phyloP scores from a whole-genome alignment of 257 asterid genomes.

The Penstemon newberryi region DNA sequence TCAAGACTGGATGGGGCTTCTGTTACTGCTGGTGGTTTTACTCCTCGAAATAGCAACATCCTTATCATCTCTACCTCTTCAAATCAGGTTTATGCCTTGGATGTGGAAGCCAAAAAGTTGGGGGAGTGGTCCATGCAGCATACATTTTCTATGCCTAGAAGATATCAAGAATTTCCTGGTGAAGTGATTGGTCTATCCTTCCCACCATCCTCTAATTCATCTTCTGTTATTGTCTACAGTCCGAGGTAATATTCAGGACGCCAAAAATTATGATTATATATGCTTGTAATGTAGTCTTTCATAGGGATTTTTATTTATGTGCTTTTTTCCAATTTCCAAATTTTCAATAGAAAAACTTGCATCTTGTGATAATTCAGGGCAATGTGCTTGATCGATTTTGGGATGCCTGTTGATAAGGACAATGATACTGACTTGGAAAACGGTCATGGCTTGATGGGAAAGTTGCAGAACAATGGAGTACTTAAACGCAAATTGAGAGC shows the following conservation, averaged over 20 bases:
- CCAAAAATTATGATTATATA: too few relatives aligned
- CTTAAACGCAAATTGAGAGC: conserved; percentile 60
- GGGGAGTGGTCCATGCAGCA: conserved; percentile 89
- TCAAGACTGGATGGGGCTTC: conserved; percentile 95
- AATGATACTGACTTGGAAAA: conserved; percentile 44
- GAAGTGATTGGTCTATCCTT: conserved; percentile 95
- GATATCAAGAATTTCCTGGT: conserved; percentile 97
- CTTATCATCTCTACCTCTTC: conserved; percentile 82
- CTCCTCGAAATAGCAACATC: conserved; percentile 70
- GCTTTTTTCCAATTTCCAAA: conserved; percentile 6
- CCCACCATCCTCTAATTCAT: conserved; percentile 69
- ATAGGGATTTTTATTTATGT: neutral
- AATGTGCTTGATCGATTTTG: conserved; percentile 83
- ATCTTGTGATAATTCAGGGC: conserved; percentile 52
- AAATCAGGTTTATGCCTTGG: conserved; percentile 87
- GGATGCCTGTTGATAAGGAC: conserved; percentile 66
- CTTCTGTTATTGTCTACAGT: conserved; percentile 81
- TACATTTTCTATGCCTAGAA: conserved; percentile 76
- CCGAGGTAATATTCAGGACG: conserved; percentile 56
- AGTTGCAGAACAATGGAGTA: conserved; percentile 51
- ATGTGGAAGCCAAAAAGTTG: conserved; percentile 91
- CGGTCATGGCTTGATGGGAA: conserved; percentile 39
- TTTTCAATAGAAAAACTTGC: conserved; percentile 15
- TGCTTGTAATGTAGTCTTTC: neutral
- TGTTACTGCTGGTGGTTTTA: conserved; percentile 90